Evolutionary conservation across 768 basidiomycete genomes (phyloP).

Genomic region (Multifurca ochricompacta): DNA sequence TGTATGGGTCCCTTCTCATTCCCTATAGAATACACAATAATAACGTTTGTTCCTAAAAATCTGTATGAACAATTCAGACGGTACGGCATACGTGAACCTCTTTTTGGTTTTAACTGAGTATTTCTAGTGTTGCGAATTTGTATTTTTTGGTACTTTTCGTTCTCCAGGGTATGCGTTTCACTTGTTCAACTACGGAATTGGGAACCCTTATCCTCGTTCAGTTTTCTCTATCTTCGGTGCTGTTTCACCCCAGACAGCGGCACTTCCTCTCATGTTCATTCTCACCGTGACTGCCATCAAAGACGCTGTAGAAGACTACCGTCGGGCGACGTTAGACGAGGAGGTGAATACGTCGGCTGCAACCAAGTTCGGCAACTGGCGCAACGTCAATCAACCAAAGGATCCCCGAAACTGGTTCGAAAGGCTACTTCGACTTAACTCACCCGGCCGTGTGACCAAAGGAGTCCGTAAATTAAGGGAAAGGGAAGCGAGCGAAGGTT

Average conservation of each 20-base stretch:
- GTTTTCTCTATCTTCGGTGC: conserved; percentile 92
- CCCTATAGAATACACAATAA: conserved; percentile 70
- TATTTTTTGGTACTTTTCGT: conserved; percentile 85
- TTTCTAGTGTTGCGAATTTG: conserved; percentile 72
- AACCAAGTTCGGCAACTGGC: conserved; percentile 84
- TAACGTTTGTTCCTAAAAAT: conserved; percentile 92
- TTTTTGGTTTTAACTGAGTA: conserved; percentile 8
- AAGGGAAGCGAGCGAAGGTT: conserved; percentile 60
- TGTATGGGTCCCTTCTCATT: not conserved
- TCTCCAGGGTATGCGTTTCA: conserved; percentile 48
- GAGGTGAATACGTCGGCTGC: conserved; percentile 93
- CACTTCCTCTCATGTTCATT: conserved; percentile 83
- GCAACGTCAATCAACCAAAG: conserved; percentile 78
- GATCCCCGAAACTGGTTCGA: conserved; percentile 75
- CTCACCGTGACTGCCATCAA: conserved; percentile 86
- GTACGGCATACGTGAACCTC: conserved; percentile 28
- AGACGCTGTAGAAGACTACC: conserved; percentile 93
- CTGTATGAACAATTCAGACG: conserved; percentile 91
- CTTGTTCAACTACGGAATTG: not conserved
- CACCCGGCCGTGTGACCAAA: conserved; percentile 69
- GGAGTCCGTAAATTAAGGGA: conserved; percentile 83
- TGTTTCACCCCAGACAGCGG: conserved; percentile 69
- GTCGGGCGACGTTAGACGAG: conserved; percentile 81
- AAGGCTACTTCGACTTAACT: conserved; percentile 58
- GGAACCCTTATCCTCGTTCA: conserved; percentile 27